These are phyloP conservation scores for Ganoderma sinense DNA, from an alignment of 1,284 basidiomycete species.

Conservation along the genomic window DNA sequence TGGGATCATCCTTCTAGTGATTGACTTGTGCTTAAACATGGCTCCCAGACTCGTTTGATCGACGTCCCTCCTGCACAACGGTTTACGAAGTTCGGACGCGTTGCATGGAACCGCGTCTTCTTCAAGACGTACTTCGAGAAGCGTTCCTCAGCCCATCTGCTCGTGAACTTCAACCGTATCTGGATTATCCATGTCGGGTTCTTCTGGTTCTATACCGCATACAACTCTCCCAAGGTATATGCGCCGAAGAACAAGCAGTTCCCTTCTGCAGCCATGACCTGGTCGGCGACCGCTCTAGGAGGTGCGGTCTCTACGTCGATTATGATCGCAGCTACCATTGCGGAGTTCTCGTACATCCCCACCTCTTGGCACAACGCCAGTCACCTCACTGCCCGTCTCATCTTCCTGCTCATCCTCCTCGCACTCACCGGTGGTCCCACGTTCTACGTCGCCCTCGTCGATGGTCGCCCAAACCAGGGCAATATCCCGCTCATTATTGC, in stretches of 20 bases:
- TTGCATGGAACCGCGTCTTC: constrained; percentile 93
- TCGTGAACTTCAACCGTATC: constrained; percentile 97
- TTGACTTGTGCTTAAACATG: neutral
- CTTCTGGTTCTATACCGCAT: constrained; percentile 96
- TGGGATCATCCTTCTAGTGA: neutral
- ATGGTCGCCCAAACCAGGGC: constrained; percentile 57
- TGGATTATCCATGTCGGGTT: constrained; percentile 94
- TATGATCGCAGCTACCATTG: constrained; percentile 91
- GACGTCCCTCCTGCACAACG: constrained; percentile 91
- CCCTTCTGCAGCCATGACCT: constrained; percentile 83
- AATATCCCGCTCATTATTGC: constrained; percentile 84
- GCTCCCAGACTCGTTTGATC: constrained; percentile 81
- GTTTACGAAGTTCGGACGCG: constrained; percentile 88
- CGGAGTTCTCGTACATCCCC: constrained; percentile 96
- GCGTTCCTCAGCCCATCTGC: constrained; percentile 88
- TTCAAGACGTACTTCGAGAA: constrained; percentile 98
- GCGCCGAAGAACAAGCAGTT: constrained; percentile 65
- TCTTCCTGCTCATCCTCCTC: constrained; percentile 88
- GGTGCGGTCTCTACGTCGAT: constrained; percentile 90
- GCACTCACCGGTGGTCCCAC: constrained; percentile 90
- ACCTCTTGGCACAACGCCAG: constrained; percentile 98
- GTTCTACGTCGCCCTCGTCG: constrained; percentile 87
- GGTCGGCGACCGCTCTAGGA: constrained; percentile 92
- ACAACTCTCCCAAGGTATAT: constrained; percentile 96
- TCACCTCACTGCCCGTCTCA: constrained; percentile 87